phyloP scores from a whole-genome alignment of 78 protist genomes.

The Pigoraptor vietnamica region DNA sequence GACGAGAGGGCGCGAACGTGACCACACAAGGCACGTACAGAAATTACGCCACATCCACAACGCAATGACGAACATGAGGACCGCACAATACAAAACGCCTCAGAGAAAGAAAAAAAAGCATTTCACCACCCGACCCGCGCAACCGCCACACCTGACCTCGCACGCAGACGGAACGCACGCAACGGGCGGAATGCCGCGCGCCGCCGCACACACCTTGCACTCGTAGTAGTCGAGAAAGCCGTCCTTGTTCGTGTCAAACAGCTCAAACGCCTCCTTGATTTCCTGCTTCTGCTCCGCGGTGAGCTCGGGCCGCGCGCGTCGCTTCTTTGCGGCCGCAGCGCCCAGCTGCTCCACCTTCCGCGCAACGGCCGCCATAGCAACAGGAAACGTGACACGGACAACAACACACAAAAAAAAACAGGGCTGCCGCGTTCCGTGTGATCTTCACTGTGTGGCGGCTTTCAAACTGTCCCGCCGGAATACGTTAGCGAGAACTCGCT shows the following conservation, averaged over 20 bases:
- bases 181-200: slow-evolving; percentile 81
- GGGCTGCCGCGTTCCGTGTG: too few relatives aligned
- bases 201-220: slow-evolving; percentile 28
- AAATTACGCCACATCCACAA: not conserved
- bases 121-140: too few relatives aligned
- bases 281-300: slow-evolving; percentile 9
- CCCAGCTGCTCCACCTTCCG: not conserved
- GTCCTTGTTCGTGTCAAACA: slow-evolving; percentile 29
- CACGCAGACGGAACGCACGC: too few relatives aligned
- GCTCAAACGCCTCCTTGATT: slow-evolving; percentile 31
- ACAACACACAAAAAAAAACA: not conserved
- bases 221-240: slow-evolving; percentile 63
- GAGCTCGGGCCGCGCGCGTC: slow-evolving; percentile 10
- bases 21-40: too few relatives aligned
- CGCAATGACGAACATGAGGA: not conserved
- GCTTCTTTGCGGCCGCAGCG: not conserved
- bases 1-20: too few relatives aligned
- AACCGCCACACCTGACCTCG: too few relatives aligned
- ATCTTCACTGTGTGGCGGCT: too few relatives aligned
- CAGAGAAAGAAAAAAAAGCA: too few relatives aligned
- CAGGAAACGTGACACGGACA: too few relatives aligned
- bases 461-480: too few relatives aligned
- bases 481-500: too few relatives aligned
- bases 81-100: too few relatives aligned
- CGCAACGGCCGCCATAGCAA: not conserved